Base-by-base conservation (phyloP, 306 rosid species). In the Cucurbita maxima region DNA sequence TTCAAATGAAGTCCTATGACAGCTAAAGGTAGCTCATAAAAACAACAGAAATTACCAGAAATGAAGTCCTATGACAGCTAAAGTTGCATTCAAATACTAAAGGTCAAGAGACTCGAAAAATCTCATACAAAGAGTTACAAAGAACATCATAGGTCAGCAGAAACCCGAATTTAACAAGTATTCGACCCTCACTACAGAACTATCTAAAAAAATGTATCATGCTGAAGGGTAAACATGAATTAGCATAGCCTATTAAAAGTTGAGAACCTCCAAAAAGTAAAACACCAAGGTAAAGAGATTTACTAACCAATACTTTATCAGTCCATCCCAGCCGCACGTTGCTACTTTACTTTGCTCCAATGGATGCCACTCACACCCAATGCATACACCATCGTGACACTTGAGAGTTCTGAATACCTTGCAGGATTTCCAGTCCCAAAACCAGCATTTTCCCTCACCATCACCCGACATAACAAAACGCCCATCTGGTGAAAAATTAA, bases 401-500 rank as follows among this genome's bases (percentile, higher is more conserved):
- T 84, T 91, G 51, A 95, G 90, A 76, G 96, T 95, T 83, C 96
- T 88, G 79, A 89, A 95, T 22, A 91, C 96, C 86, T 92, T 91
- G 90, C 99, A 95, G 76, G 91, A 86, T 84, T 95, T 95, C 99
- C 99, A 95, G 71, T 95, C 99, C 99, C 96, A 95, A 79, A 95
- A 95, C 99, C 99, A 95, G 82, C 99, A 95, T 81, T 84, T 82
- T 54, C 99, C 97, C 78, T 95, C 97, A 45, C 96, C 96, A 75
- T 91, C 99, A 58, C 99, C 97, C 0, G 99, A 95, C 88, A 87
- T 86, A 57, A 95, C 97, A 78, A 95, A 95, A 10, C 99, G 90
- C 9, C 97, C 99, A 76, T 94, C 99, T 0, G 97, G 99, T 0
- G 99, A 91, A 82, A 91, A 95, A 80, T 89, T 89, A 38, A 91